A percentile compares a stretch with the other conserved stretches of the same genome.
These are phyloP conservation scores for Notholithocarpus densiflorus DNA, from an alignment of 306 rosid species.

Conservation along the genomic window DNA sequence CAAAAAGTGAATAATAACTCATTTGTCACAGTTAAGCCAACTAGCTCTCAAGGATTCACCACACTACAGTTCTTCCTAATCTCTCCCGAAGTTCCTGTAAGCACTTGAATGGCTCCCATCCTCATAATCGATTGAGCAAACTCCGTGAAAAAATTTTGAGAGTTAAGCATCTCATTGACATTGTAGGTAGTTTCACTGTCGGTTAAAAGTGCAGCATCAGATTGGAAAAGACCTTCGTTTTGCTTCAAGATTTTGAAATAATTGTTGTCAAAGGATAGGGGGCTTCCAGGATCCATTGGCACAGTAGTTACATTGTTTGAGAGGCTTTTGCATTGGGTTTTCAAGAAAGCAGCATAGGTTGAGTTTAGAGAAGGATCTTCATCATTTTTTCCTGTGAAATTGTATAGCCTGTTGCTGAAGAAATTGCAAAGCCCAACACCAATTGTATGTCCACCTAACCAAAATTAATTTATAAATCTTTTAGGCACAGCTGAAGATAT, in stretches of 20 bases:
- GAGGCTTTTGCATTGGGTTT: slow-evolving; percentile 19
- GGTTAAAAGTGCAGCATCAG: slow-evolving; percentile 63
- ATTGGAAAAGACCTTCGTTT: slow-evolving; percentile 46
- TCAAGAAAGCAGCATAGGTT: slow-evolving; percentile 24
- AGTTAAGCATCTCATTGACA: slow-evolving; percentile 17
- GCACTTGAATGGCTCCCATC: slow-evolving; percentile 50
- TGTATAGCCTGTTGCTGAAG: slow-evolving; percentile 34
- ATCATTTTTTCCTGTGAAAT: slow-evolving; percentile 57
- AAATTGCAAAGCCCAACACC: slow-evolving; percentile 35
- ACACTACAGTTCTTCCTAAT: slow-evolving; percentile 49
- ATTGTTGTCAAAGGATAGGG: slow-evolving; percentile 22
- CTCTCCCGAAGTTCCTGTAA: slow-evolving; percentile 40
- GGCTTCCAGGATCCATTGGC: too few species aligned
- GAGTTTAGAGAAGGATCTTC: slow-evolving; percentile 54
- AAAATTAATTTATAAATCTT: neutral
- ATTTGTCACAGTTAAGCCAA: too few species aligned
- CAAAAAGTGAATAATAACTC: too few species aligned
- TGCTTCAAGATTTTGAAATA: slow-evolving; percentile 38
- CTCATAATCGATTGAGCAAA: slow-evolving; percentile 56
- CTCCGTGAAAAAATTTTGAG: slow-evolving; percentile 27
- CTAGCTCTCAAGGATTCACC: slow-evolving; percentile 37
- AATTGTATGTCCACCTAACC: slow-evolving; percentile 30
- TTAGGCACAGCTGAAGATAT: neutral
- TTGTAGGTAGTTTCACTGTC: neutral
- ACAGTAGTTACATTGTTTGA: slow-evolving; percentile 5